phyloP scores from a whole-genome alignment of 2,329 filamentous ascomycete species.

The Dryadomyces quercivorus region DNA sequence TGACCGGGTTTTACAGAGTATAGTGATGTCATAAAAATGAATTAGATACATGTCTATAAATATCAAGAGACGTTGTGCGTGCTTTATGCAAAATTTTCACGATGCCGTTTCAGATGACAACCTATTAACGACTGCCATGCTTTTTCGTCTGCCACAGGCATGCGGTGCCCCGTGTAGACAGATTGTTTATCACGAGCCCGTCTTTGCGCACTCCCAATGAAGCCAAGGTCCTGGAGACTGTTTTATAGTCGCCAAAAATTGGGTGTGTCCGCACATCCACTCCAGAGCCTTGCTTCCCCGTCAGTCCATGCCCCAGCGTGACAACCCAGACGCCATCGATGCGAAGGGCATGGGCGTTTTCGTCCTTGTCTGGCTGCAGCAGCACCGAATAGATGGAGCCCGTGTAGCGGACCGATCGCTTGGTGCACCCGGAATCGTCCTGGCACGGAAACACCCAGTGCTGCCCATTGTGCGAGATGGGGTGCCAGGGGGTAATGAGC shows the following conservation, averaged over 20 bases:
- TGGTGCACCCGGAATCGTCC: constrained; percentile 8
- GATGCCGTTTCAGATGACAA: too few species aligned
- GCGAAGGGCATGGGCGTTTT: constrained; percentile 36
- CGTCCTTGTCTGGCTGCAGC: constrained; percentile 30
- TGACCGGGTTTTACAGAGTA: too few species aligned
- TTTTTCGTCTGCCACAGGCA: background rate
- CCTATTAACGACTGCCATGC: background rate
- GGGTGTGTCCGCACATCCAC: constrained; percentile 10
- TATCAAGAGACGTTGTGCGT: too few species aligned
- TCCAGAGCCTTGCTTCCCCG: constrained; percentile 2
- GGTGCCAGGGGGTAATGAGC: constrained; percentile 49
- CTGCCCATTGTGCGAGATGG: constrained; percentile 22
- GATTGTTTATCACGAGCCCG: constrained; percentile 32
- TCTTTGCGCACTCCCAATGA: constrained; percentile 20
- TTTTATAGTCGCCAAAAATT: constrained; percentile 7
- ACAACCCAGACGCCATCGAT: constrained; percentile 39
- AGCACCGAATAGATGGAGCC: constrained; percentile 45
- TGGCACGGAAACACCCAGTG: constrained; percentile 20
- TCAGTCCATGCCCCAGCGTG: constrained; percentile 45
- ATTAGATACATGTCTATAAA: too few species aligned
- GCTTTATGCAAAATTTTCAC: too few species aligned
- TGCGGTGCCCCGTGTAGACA: constrained; percentile 13
- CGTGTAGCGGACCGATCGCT: constrained; percentile 26
- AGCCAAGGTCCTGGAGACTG: constrained; percentile 27
- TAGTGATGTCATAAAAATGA: too few species aligned